Evolutionary conservation across 345 rosid genomes (phyloP).

Genomic region (Eucalyptus pauciflora): DNA sequence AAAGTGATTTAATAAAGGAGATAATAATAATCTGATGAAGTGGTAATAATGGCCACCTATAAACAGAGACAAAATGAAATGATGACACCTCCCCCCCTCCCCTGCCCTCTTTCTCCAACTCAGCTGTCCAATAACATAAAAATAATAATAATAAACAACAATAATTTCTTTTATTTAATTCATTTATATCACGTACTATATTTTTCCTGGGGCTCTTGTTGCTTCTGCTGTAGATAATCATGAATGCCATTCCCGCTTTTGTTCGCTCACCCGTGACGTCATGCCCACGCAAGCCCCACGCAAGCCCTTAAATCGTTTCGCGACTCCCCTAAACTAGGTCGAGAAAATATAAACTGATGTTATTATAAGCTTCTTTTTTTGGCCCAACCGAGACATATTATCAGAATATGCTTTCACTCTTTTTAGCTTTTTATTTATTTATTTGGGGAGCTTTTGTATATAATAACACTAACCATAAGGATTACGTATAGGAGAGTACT

Average conservation of each 20-base stretch:
- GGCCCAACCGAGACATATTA: neutral
- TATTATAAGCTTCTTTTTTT: neutral
- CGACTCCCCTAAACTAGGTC: neutral
- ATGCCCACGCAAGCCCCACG: constrained; percentile 15
- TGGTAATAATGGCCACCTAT: constrained; percentile 20
- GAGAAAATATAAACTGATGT: neutral
- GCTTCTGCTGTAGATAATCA: neutral
- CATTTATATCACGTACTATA: neutral
- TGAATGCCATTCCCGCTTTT: neutral
- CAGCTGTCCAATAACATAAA: neutral
- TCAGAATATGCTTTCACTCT: neutral
- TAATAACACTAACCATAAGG: neutral
- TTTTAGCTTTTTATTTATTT: neutral
- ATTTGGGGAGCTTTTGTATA: neutral
- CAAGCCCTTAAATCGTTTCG: neutral
- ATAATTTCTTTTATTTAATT: neutral
- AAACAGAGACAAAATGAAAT: constrained; percentile 48
- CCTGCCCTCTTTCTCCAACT: constrained; percentile 1
- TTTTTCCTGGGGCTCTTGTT: neutral
- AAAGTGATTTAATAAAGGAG: neutral
- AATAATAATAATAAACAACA: neutral
- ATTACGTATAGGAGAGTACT: neutral
- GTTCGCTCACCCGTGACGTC: constrained; percentile 18
- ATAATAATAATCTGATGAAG: neutral
- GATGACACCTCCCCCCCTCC: constrained; percentile 19